phyloP scores from a whole-genome alignment of 1,139 yeast genomes.

The Taphrina populina region DNA sequence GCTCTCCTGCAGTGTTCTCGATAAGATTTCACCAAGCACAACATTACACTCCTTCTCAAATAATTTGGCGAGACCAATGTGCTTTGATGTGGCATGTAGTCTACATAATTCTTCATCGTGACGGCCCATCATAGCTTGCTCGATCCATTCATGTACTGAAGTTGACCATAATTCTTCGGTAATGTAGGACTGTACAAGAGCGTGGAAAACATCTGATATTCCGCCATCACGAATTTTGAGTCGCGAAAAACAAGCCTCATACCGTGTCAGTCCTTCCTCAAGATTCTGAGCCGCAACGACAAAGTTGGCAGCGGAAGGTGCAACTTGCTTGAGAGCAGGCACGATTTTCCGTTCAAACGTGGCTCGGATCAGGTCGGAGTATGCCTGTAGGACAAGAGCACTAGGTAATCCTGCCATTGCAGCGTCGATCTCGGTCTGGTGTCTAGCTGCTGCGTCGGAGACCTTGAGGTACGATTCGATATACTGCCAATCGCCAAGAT shows the following conservation, averaged over 20 bases:
- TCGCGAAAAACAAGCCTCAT: constrained; percentile 17
- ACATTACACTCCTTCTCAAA: background rate
- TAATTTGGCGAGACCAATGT: constrained; percentile 8
- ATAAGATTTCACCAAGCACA: background rate
- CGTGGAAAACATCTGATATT: constrained; percentile 8
- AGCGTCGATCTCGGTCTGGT: constrained; percentile 2
- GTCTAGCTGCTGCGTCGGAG: background rate
- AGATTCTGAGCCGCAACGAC: constrained; percentile 2
- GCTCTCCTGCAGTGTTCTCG: background rate
- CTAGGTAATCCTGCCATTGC: constrained; percentile 9
- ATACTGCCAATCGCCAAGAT: constrained; percentile 8
- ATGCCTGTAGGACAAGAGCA: constrained; percentile 2
- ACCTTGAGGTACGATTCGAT: constrained; percentile 10
- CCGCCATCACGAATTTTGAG: background rate
- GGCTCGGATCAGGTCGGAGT: constrained; percentile 16
- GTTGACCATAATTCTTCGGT: background rate
- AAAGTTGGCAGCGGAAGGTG: constrained; percentile 1
- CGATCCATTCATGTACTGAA: constrained; percentile 9
- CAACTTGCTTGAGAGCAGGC: constrained; percentile 11
- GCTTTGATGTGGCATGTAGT: background rate
- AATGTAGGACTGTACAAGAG: constrained; percentile 3
- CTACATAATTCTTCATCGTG: background rate
- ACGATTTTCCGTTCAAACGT: constrained; percentile 17
- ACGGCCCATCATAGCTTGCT: background rate
- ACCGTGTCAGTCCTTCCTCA: constrained; percentile 13